phyloP scores from a whole-genome alignment of 257 asterid genomes.

The Solanum etuberosum region DNA sequence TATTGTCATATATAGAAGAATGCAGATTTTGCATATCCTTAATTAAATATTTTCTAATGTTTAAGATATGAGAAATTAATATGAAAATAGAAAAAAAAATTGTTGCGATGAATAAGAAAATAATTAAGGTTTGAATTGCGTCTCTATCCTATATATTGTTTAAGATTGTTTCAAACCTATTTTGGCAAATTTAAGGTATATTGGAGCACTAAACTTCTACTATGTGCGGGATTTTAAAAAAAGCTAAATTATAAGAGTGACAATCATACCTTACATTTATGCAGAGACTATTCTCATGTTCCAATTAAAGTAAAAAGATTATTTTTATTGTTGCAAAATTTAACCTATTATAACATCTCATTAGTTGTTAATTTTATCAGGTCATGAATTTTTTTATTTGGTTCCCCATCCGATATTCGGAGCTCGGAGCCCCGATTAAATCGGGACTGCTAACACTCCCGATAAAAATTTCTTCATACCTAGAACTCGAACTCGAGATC shows the following conservation, averaged over 20 bases:
- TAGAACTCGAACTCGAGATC: fast-evolving
- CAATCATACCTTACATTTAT: background rate
- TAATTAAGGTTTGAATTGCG: background rate
- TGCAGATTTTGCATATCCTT: background rate
- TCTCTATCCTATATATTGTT: background rate
- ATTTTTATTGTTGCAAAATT: background rate
- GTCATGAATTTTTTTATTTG: too few relatives aligned
- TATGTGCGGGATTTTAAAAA: background rate
- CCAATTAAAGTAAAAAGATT: background rate
- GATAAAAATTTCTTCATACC: too few relatives aligned
- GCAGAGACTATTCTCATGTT: background rate
- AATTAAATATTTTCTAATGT: background rate
- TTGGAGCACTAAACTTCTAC: background rate
- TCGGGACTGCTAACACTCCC: too few relatives aligned
- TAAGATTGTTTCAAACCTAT: background rate
- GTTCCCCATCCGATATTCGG: fast-evolving
- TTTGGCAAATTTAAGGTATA: background rate
- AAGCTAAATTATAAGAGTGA: background rate
- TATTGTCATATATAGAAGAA: background rate
- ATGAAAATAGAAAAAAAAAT: background rate
- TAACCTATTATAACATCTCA: background rate
- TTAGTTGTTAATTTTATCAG: background rate
- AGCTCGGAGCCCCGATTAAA: too few relatives aligned
- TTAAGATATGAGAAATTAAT: background rate
- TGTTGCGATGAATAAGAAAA: background rate